Evolutionary conservation across 1,284 basidiomycete species (phyloP), one percentile per base, ranked within the genome.

Genomic region (Ceratobasidium sp.): DNA sequence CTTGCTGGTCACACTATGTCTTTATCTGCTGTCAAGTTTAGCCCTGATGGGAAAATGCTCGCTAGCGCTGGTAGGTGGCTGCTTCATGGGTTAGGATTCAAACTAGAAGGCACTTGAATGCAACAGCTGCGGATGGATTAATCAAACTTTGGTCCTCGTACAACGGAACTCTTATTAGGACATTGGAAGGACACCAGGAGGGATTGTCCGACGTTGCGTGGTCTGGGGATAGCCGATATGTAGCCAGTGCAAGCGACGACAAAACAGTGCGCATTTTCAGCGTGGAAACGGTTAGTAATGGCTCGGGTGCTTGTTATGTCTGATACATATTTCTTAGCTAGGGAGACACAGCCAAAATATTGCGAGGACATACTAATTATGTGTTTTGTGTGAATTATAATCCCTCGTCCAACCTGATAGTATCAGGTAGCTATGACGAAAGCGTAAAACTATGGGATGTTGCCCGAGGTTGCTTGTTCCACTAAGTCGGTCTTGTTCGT

Each of bases 401-500:
- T 74, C 94, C 93, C 0, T 86, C 88, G 72, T 90, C 91, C 0
- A 96, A 94, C 76, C 81, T 99, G 35, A 81, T 98, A 38, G 96
- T 92, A 12, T 96, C 93, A 27, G 96, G 96, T 15, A 90, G 91
- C 0, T 96, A 93, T 75, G 96, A 99, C 75, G 96, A 99, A 81
- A 94, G 92, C 10, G 92, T 98, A 7, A 86, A 94, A 43, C 84
- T 98, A 2, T 99, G 96, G 96, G 95, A 98, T 77, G 88, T 96
- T n/a, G 87, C 90, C 34, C 83, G 88, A 84, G 93, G 92, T 92
- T 72, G n/a, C 80, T 70, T 7, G 1, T 53, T 20, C 53, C 43
- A 43, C 55, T 35, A n/a, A n/a, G n/a, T n/a, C n/a, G n/a, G n/a
- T n/a, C 27, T 13, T 27, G 15, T 42, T 25, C n/a, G 15, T 55